Evolutionary conservation across 352 stramenopile genomes (phyloP).

Genomic region (Pythium grandisporangium): DNA sequence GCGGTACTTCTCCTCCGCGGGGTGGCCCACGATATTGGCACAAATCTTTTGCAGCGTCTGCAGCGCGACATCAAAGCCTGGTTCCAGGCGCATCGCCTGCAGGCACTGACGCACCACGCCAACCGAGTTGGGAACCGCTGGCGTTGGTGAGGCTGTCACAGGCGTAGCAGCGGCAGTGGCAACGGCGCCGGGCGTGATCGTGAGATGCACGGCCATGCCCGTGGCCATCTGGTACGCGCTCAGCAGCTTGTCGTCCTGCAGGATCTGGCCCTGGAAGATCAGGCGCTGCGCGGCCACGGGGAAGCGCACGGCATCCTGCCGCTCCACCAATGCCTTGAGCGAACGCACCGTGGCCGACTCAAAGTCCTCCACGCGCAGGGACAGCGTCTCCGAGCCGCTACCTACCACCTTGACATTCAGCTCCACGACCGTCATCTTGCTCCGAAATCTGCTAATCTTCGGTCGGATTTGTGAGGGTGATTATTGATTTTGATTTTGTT

Average conservation of each 20-base stretch:
- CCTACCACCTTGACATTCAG: constrained; percentile 68
- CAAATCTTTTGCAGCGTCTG: constrained; percentile 78
- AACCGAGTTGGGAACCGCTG: constrained; percentile 3
- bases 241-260: constrained; percentile 62
- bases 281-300: constrained; percentile 61
- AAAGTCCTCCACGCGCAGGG: constrained; percentile 28
- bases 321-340: constrained; percentile 61
- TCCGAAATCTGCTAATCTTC: too few species aligned
- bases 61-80: constrained; percentile 34
- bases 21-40: constrained; percentile 65
- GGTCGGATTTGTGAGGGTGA: too few species aligned
- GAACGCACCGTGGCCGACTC: constrained; percentile 33
- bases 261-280: constrained; percentile 83
- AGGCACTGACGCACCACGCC: constrained; percentile 33
- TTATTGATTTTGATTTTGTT: too few species aligned
- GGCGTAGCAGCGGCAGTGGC: constrained; percentile 7
- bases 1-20: constrained; percentile 70
- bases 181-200: constrained; percentile 25
- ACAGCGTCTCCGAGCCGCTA: constrained; percentile 43
- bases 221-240: constrained; percentile 50
- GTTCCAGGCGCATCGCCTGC: constrained; percentile 45
- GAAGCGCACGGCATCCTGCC: constrained; percentile 44
- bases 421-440: too few species aligned
- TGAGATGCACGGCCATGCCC: constrained; percentile 69
- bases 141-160: constrained; percentile 1